Evolutionary conservation across 2,329 filamentous ascomycete species (phyloP), one percentile per base, ranked within the genome.

Genomic region (Paraphaeosphaeria sporulosa): DNA sequence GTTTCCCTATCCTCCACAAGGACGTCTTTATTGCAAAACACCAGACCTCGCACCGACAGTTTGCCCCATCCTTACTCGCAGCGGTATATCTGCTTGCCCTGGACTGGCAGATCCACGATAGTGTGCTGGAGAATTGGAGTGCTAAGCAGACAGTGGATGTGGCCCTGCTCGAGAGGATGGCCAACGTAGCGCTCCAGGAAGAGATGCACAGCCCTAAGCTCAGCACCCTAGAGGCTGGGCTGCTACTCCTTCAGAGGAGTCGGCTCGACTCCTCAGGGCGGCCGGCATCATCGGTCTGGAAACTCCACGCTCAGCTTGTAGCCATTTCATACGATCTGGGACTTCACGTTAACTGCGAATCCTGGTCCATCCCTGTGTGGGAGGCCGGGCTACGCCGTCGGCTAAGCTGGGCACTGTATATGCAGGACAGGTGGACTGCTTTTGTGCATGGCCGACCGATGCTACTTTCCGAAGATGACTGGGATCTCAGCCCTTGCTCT

Each of bases 211-310:
- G 55, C 21, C 55, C 55, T 12, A 21, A 27, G 12, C 27, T 58
- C 13, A 52, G 38, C 4, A 34, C 55, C 2, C 36, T 58, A 15
- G 36, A 58, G 47, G 47, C 55, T 10, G 40, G 13, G 7, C 19
- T 58, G 25, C 30, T 58, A n/a, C 40, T 51, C 23, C 55, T 58
- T 13, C 55, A 58, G n/a, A 42, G 54, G 34, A 52, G 34, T 19
- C 47, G 36, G 2, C 47, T 46, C n/a, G 55, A 51, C 19, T 34
- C 36, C 7, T 27, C 48, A 7, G 48, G 48, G 23, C 53, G 42
- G 7, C 42, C 47, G 36, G 42, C 47, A n/a, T 48, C 53, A 4
- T 55, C 48, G 15, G 36, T 48, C 3, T 52, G 55, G 55, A 27
- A 25, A 6, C 34, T 58, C 27, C 52, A 47, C 6, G 8, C 55